These are phyloP conservation scores for Sugiyamaella grinbergsii DNA, from an alignment of 1,139 yeast genomes.

Conservation along the genomic window DNA sequence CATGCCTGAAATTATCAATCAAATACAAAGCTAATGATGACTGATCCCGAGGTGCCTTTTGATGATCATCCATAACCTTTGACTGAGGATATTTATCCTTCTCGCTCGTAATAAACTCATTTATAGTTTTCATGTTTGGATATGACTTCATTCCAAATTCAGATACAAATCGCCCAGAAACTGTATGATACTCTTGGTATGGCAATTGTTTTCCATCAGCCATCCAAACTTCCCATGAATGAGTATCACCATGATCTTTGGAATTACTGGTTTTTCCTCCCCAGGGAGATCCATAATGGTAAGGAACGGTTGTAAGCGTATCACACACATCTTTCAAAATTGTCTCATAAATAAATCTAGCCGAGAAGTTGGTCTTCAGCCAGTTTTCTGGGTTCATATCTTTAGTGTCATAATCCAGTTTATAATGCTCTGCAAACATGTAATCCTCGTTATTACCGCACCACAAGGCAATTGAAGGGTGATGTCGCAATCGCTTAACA, in stretches of 20 bases:
- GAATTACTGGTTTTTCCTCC: constrained; percentile 45
- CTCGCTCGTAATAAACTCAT: constrained; percentile 41
- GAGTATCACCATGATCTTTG: constrained; percentile 49
- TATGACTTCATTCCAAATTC: constrained; percentile 54
- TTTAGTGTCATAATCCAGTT: constrained; percentile 41
- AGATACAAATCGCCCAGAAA: constrained; percentile 50
- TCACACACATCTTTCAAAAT: constrained; percentile 43
- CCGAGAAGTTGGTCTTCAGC: constrained; percentile 47
- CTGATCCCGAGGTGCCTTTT: constrained; percentile 49
- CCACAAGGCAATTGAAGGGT: constrained; percentile 27
- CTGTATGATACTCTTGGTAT: constrained; percentile 49
- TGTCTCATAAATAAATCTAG: constrained; percentile 47
- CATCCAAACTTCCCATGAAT: constrained; percentile 54
- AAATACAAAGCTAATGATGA: constrained; percentile 48
- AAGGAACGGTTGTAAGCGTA: constrained; percentile 40
- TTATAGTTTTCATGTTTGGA: constrained; percentile 43
- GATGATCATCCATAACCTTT: constrained; percentile 45
- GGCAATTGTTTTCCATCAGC: constrained; percentile 49
- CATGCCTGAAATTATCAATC: constrained; percentile 45
- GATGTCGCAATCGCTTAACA: constrained; percentile 45
- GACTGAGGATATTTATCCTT: constrained; percentile 48
- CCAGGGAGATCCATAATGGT: constrained; percentile 52
- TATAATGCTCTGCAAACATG: constrained; percentile 47
- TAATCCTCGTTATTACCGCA: constrained; percentile 51
- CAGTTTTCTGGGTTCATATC: constrained; percentile 41